These are phyloP conservation scores for Dothidotthia symphoricarpi DNA, from an alignment of 2,329 filamentous ascomycete genomes.

Conservation along the genomic window DNA sequence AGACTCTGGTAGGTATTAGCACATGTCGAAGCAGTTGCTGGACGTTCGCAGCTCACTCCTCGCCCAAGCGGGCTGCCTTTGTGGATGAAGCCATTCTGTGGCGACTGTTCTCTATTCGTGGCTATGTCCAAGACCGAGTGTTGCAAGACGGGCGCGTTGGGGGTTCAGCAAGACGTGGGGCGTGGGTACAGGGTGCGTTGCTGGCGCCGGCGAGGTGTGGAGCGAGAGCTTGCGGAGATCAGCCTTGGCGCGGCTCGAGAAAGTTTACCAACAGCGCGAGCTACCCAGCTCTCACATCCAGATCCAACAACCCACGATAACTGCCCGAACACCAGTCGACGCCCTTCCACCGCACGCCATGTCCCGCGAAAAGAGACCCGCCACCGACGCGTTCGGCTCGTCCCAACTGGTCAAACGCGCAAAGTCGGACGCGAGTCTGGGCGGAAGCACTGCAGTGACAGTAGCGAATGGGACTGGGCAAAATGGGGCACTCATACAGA, in stretches of 20 bases:
- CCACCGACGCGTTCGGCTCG: constrained; percentile 76
- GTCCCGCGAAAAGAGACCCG: constrained; percentile 89
- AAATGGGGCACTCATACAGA: constrained; percentile 64
- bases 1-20: constrained; percentile 62
- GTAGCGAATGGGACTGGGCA: constrained; percentile 56
- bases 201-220: not conserved
- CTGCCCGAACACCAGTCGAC: not conserved
- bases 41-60: constrained; percentile 61
- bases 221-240: constrained; percentile 3
- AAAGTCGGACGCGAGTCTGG: constrained; percentile 63
- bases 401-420: constrained; percentile 87
- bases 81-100: constrained; percentile 52
- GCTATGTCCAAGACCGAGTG: no score
- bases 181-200: not conserved
- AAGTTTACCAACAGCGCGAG: constrained; percentile 6
- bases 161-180: not conserved
- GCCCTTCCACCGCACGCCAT: constrained; percentile 49
- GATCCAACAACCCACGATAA: constrained; percentile 4
- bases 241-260: constrained; percentile 7
- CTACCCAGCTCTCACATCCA: constrained; percentile 1
- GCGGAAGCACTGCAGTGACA: constrained; percentile 55
- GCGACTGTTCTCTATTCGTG: constrained; percentile 13
- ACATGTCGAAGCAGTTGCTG: constrained; percentile 25
- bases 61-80: constrained; percentile 68
- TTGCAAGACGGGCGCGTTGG: no score